Evolutionary conservation across 768 basidiomycete genomes (phyloP).

Genomic region (Rhizopogon roseolus): DNA sequence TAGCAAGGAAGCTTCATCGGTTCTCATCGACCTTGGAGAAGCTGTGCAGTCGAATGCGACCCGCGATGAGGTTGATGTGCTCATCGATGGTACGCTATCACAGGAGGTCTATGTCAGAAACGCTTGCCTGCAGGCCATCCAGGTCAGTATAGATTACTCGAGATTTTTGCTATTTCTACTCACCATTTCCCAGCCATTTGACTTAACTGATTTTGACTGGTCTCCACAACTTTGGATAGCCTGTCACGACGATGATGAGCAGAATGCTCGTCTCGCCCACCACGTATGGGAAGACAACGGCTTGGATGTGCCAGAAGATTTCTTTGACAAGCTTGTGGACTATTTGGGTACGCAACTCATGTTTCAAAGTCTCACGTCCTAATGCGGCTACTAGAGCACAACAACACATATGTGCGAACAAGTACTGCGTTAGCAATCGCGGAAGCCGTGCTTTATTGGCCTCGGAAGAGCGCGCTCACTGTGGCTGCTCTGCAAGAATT

Average conservation of each 20-base stretch:
- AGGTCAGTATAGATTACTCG: slow-evolving; percentile 42
- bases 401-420: slow-evolving; percentile 74
- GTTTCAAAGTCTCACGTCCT: background rate
- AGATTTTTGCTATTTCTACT: background rate
- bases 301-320: slow-evolving; percentile 73
- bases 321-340: slow-evolving; percentile 46
- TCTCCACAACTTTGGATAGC: slow-evolving; percentile 85
- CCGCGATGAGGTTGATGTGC: slow-evolving; percentile 53
- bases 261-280: slow-evolving; percentile 76
- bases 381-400: slow-evolving; percentile 50
- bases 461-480: slow-evolving; percentile 44
- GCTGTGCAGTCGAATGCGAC: slow-evolving; percentile 67
- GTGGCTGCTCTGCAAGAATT: slow-evolving; percentile 56
- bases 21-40: slow-evolving; percentile 76
- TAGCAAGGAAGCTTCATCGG: slow-evolving; percentile 77
- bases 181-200: slow-evolving; percentile 62
- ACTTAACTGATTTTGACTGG: slow-evolving; percentile 93
- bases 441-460: slow-evolving; percentile 71
- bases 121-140: slow-evolving; percentile 85
- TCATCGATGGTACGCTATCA: slow-evolving; percentile 72
- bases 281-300: slow-evolving; percentile 96
- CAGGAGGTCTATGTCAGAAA: slow-evolving; percentile 87
- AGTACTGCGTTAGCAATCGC: slow-evolving; percentile 70
- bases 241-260: slow-evolving; percentile 84
- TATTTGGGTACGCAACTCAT: slow-evolving; percentile 58